These are phyloP conservation scores for Neopestalotiopsis sp. DNA, from an alignment of 2,329 filamentous ascomycete genomes.

Conservation along the genomic window DNA sequence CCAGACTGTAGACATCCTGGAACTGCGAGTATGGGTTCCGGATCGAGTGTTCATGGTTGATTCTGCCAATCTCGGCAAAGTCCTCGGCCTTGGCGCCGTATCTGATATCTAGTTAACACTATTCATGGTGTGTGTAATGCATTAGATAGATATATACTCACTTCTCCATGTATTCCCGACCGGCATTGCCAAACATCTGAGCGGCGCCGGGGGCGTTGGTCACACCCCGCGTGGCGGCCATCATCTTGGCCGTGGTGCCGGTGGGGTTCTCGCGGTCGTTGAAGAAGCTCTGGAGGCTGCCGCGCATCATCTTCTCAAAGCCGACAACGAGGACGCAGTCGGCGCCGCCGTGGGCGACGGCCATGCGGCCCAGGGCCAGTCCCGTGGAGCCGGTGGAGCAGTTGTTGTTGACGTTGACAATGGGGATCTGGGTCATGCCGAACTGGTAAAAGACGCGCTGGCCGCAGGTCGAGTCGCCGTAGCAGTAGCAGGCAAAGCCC, in stretches of 20 bases:
- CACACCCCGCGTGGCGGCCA: slow-evolving; percentile 80
- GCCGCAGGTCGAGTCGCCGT: slow-evolving; percentile 92
- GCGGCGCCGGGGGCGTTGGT: slow-evolving; percentile 85
- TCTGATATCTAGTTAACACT: too few species aligned
- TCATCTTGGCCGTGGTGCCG: slow-evolving; percentile 75
- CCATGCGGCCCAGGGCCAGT: slow-evolving; percentile 79
- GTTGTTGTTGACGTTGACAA: slow-evolving; percentile 99
- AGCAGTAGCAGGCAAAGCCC: slow-evolving; percentile 97
- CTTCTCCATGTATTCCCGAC: slow-evolving; percentile 94
- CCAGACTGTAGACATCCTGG: slow-evolving; percentile 85
- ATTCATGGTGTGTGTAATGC: too few species aligned
- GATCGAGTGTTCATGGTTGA: slow-evolving; percentile 92
- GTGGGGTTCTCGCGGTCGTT: slow-evolving; percentile 84
- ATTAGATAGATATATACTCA: slow-evolving; percentile 44
- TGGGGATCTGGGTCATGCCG: slow-evolving; percentile 93
- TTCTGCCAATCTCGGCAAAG: slow-evolving; percentile 90
- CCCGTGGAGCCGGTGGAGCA: slow-evolving; percentile 96
- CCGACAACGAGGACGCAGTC: slow-evolving; percentile 92
- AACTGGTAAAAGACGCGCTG: slow-evolving; percentile 99
- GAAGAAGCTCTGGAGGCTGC: slow-evolving; percentile 83
- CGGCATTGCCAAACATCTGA: slow-evolving; percentile 95
- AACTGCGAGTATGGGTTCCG: slow-evolving; percentile 99
- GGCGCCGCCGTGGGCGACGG: slow-evolving; percentile 79
- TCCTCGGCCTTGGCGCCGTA: slow-evolving; percentile 84
- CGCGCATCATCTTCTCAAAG: slow-evolving; percentile 98